Base-by-base conservation (phyloP, 495 filamentous ascomycete genomes). In the Talaromyces liani region DNA sequence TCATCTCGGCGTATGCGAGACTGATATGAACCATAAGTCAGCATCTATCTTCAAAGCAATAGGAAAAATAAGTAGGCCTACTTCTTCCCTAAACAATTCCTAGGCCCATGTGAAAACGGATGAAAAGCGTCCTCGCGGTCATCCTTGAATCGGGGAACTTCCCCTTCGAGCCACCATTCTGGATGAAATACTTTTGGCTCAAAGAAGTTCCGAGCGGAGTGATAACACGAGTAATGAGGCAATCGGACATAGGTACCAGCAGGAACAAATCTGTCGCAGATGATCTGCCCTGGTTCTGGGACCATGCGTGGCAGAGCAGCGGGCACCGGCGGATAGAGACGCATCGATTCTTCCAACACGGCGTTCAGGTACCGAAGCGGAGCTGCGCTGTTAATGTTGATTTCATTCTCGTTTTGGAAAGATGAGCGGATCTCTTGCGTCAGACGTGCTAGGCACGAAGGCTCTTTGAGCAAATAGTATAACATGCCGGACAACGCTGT, bases 1-100 rank as follows among this genome's bases (percentile, higher is more conserved):
- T 73, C 70, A 85, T 80, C 65, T 87, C 83, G n/a, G 74, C 77
- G 64, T 81, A 81, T 5, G 84, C 85, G 10, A 87, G 72, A 58
- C 79, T 82, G 34, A 6, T 18, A 53, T 34, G 51, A 20, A 34
- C 6, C 12, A 14, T 34, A 6, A 58, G 25, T 33, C 10, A n/a
- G n/a, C 12, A 24, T 39, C 36, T 25, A 27, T 27, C 24, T 12
- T 1, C 4, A 54, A 24, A 54, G 5, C 9, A 27, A 54, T 5
- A 3, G 22, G 49, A 54, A 24, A 24, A 24, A 24, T 1, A 24
- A 54, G 18, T 18, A 45, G 6, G 4, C 68, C 58, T 62, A 68
- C 64, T 59, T 66, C 34, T 64, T 71, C 16, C 73, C 71, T 22
- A 72, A 56, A 56, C 71, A 78, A 25, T 62, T 65, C 33, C 69